These are phyloP conservation scores for Drechslerella coelobrocha DNA, from an alignment of 2,329 filamentous ascomycete species.

Conservation along the genomic window DNA sequence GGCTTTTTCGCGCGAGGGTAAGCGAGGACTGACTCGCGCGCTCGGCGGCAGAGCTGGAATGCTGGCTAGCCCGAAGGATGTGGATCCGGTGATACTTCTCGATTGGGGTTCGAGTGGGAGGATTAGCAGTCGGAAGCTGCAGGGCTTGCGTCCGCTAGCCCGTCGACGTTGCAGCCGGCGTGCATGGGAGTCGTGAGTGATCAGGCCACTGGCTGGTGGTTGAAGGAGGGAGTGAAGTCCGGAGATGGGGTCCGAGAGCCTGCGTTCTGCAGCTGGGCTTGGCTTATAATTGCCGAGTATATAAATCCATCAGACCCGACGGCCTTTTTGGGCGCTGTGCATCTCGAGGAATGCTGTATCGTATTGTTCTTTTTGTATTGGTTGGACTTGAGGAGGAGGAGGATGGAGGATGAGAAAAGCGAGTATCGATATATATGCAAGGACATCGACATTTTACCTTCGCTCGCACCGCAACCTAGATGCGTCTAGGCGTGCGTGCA, in stretches of 20 bases:
- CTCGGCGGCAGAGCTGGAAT: constrained; percentile 8
- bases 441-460: too few species aligned
- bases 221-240: not conserved
- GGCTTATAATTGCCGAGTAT: not conserved
- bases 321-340: not conserved
- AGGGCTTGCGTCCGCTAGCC: not conserved
- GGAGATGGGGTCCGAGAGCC: not conserved
- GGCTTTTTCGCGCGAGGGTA: constrained; percentile 49
- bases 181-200: not conserved
- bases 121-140: too few species aligned
- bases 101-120: too few species aligned
- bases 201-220: too few species aligned
- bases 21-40: constrained; percentile 49
- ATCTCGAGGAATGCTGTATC: not conserved
- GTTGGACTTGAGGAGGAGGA: too few species aligned
- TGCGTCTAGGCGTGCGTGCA: too few species aligned
- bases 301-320: not conserved
- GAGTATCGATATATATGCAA: too few species aligned
- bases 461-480: too few species aligned
- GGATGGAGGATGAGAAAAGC: too few species aligned
- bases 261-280: not conserved
- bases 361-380: not conserved
- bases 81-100: not conserved
- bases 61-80: constrained; percentile 1
- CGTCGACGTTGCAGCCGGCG: too few species aligned